Evolutionary conservation across 2,329 filamentous ascomycete species (phyloP), one percentile per base, ranked within the genome.

Genomic region (Teratosphaeria viscida): DNA sequence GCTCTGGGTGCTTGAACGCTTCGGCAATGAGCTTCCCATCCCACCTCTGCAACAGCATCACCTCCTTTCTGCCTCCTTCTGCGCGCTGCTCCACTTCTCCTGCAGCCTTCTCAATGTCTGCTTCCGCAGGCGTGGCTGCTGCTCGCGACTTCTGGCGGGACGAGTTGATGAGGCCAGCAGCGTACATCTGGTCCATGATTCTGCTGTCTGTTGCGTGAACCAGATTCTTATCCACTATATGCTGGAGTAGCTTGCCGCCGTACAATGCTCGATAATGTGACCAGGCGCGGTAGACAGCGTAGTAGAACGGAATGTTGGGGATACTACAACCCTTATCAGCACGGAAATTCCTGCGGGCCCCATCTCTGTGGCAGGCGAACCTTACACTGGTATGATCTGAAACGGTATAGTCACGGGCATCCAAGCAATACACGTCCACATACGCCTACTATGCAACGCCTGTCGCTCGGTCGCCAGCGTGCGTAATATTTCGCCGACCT

Each of bases 231-330:
- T 88, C 77, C 49, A 92, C 74, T 12, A 99, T 82, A 73, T 90
- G 94, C 65, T 92, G 84, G 37, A 97, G 77, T 72, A 97, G 89
- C 68, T 85, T 88, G 23, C 90, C 92, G 58, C 94, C 94, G 43
- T 85, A 83, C 58, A 95, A 78, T 57, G 94, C 94, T 77, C 87
- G 84, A 85, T 89, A 95, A 74, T 96, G 90, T 23, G 89, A 95
- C 87, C 89, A 97, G 29, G 90, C 88, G 64, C 94, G 84, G 77
- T 95, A 99, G 19, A 84, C 84, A 49, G 97, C 82, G 74, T 97
- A 99, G 79, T 97, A 97, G 79, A 97, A 97, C 19, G 94, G 94
- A 12, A 99, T 79, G 72, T 99, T 96, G 39, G 92, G 92, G 63
- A 96, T 82, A 63, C 90, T 95, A 58, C 52, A n/a, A 43, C 29